A percentile compares a stretch with the other conserved stretches of the same genome.
phyloP scores from a whole-genome alignment of 1,139 yeast species.

The Saccharomyces uvarum region DNA sequence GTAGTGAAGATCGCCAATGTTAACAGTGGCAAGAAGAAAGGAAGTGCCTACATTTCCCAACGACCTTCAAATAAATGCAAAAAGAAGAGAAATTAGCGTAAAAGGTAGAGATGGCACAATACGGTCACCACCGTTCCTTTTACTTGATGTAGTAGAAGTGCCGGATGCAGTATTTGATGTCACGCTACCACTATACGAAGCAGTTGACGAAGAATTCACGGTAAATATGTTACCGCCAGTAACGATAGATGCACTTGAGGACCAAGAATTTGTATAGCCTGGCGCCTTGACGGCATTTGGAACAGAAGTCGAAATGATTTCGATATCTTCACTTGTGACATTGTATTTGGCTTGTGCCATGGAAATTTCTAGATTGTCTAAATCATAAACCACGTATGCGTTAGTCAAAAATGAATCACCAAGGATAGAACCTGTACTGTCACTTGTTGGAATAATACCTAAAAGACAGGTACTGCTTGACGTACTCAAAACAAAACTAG shows the following conservation, averaged over 20 bases:
- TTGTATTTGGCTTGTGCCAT: slow-evolving; percentile 50
- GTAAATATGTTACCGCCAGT: slow-evolving; percentile 25
- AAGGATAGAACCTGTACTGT: slow-evolving; percentile 32
- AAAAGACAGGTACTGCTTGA: slow-evolving; percentile 30
- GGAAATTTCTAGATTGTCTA: slow-evolving; percentile 54
- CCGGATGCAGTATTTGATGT: not conserved
- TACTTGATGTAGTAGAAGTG: not conserved
- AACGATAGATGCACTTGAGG: slow-evolving; percentile 14
- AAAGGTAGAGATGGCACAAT: not conserved
- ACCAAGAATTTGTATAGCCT: slow-evolving; percentile 35
- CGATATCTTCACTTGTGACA: slow-evolving; percentile 38
- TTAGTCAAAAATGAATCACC: slow-evolving; percentile 69
- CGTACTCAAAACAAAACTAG: slow-evolving; percentile 31
- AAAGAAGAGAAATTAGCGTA: not conserved
- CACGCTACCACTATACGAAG: not conserved
- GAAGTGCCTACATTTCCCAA: not conserved
- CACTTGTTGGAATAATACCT: slow-evolving; percentile 30
- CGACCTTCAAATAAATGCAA: not conserved
- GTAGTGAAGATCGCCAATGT: not conserved
- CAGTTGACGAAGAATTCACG: not conserved
- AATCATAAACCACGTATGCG: slow-evolving; percentile 69
- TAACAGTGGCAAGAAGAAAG: not conserved
- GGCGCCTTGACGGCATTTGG: slow-evolving; percentile 43
- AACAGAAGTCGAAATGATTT: slow-evolving; percentile 36
- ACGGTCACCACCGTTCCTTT: not conserved